phyloP scores from a whole-genome alignment of 139 green algal species.

The Nannochloris sp. region DNA sequence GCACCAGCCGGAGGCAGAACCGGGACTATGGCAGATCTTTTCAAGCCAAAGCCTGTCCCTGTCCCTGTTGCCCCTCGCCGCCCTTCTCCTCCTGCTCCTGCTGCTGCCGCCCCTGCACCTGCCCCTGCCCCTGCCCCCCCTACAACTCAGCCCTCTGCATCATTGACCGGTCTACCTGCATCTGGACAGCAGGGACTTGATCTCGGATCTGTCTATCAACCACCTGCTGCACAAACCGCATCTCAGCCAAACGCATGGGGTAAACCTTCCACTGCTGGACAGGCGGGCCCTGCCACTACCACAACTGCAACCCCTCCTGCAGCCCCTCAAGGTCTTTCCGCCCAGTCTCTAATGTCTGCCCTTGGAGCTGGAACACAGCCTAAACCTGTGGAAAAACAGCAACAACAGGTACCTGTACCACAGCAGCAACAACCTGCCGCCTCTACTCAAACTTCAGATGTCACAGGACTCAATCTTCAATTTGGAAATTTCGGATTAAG shows the following conservation, averaged over 20 bases:
- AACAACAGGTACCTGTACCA: slow-evolving; percentile 10
- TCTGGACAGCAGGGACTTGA: background rate
- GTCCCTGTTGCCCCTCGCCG: slow-evolving; percentile 8
- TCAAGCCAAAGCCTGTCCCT: slow-evolving; percentile 25
- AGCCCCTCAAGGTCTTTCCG: background rate
- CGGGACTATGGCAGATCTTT: slow-evolving; percentile 30
- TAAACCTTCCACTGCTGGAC: slow-evolving; percentile 9
- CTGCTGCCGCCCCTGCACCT: background rate
- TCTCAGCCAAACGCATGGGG: slow-evolving; percentile 18
- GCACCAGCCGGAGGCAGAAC: background rate
- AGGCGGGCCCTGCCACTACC: background rate
- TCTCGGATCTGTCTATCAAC: slow-evolving; percentile 6
- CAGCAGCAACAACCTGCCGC: slow-evolving; percentile 4
- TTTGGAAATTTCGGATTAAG: slow-evolving; percentile 40
- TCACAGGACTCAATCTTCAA: slow-evolving; percentile 36
- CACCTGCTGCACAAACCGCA: background rate
- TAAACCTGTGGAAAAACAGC: slow-evolving; percentile 3
- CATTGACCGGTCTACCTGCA: too few relatives aligned
- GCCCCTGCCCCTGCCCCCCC: background rate
- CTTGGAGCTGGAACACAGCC: background rate
- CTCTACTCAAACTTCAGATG: background rate
- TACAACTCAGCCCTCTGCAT: background rate
- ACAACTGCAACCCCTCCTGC: background rate
- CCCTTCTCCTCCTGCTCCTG: background rate
- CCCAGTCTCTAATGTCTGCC: slow-evolving; percentile 17